Conservation (phyloP, 2,329 filamentous ascomycete genomes). For the Cytospora piceicola region DNA sequence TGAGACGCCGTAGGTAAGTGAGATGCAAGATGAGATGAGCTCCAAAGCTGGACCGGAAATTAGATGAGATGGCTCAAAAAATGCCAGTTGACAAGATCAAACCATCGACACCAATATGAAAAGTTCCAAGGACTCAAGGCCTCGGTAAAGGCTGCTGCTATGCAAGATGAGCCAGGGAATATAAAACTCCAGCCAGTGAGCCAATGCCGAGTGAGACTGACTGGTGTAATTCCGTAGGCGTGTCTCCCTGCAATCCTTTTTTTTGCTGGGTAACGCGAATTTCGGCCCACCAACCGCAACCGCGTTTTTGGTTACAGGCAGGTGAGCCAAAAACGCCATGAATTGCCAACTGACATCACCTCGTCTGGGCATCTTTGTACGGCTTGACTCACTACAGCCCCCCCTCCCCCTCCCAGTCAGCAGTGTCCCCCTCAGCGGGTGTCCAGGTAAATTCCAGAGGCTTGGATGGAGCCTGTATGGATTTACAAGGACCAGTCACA, state of each 20-base stretch:
- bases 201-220: background rate
- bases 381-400: constrained; percentile 14
- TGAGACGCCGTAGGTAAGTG: background rate
- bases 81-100: background rate
- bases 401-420: no score
- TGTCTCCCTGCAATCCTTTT: constrained; percentile 24
- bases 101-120: background rate
- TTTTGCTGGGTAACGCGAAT: constrained; percentile 11
- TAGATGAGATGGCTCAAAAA: constrained; percentile 3
- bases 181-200: background rate
- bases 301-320: constrained; percentile 28
- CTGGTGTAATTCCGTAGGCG: constrained; percentile 2
- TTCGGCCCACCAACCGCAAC: constrained; percentile 22
- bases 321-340: background rate
- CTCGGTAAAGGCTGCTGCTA: constrained; percentile 16
- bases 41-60: background rate
- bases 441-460: background rate
- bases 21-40: background rate
- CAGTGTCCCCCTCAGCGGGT: no score
- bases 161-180: background rate
- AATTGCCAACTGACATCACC: constrained; percentile 10
- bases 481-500: background rate
- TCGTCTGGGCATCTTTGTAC: constrained; percentile 1
- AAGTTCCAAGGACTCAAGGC: constrained; percentile 5
- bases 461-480: background rate